These are phyloP conservation scores for Diaporthe capsici DNA, from an alignment of 2,329 filamentous ascomycete genomes.

Conservation along the genomic window DNA sequence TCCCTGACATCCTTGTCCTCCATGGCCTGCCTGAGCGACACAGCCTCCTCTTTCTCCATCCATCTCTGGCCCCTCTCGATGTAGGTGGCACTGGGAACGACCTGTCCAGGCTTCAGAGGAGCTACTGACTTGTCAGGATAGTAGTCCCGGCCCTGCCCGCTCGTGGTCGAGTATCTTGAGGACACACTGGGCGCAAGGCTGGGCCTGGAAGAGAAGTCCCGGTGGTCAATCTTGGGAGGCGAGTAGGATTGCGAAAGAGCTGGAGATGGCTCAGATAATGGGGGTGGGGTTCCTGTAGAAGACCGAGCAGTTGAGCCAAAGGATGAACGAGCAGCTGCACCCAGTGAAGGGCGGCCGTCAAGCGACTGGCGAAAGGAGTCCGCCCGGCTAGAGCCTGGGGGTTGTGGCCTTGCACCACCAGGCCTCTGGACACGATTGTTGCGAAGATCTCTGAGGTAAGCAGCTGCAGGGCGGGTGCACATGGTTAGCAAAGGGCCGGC, in stretches of 20 bases:
- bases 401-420: conserved; percentile 77
- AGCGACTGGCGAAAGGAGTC: conserved; percentile 53
- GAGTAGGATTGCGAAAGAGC: conserved; percentile 38
- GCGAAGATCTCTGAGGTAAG: conserved; percentile 80
- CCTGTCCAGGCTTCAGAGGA: conserved; percentile 69
- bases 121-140: conserved; percentile 59
- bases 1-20: conserved; percentile 77
- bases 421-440: conserved; percentile 77
- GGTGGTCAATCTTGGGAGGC: conserved; percentile 41
- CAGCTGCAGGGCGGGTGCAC: conserved; percentile 61
- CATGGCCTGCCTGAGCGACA: conserved; percentile 78
- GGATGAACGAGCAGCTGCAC: conserved; percentile 49
- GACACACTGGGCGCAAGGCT: conserved; percentile 63
- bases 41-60: conserved; percentile 86
- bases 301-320: conserved; percentile 52
- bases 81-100: conserved; percentile 77
- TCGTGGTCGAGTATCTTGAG: conserved; percentile 65
- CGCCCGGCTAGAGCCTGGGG: conserved; percentile 50
- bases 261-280: conserved; percentile 46
- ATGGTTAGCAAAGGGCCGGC: conserved; percentile 40
- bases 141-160: conserved; percentile 64
- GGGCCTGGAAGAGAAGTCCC: conserved; percentile 50
- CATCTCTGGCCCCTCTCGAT: conserved; percentile 81
- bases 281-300: conserved; percentile 44
- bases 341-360: conserved; percentile 48